These are phyloP conservation scores for Metschnikowia gelsemii DNA, from an alignment of 805 yeast genomes.

Conservation along the genomic window DNA sequence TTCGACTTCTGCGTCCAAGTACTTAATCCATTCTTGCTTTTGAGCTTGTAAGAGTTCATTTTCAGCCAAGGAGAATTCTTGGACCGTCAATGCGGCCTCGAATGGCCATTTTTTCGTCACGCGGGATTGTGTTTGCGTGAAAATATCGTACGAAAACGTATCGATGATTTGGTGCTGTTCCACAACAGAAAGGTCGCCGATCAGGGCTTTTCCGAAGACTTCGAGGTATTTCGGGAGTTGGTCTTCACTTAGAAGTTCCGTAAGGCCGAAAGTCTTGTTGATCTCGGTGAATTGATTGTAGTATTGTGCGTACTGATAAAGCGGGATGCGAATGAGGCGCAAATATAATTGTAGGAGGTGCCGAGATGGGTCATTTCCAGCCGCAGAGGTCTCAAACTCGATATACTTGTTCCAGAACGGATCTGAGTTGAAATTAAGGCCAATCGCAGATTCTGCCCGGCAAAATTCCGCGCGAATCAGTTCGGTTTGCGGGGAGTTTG, in stretches of 20 bases:
- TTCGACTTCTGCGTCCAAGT: conserved; percentile 54
- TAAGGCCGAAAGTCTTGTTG: conserved; percentile 32
- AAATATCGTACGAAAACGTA: conserved; percentile 42
- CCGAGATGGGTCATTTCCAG: conserved; percentile 6
- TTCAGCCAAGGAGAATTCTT: conserved; percentile 49
- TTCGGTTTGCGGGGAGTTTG: background rate
- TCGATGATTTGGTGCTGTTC: conserved; percentile 46
- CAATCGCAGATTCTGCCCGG: conserved; percentile 52
- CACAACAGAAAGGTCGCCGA: conserved; percentile 30
- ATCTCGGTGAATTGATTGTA: conserved; percentile 50
- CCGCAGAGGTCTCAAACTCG: conserved; percentile 40
- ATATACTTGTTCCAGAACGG: conserved; percentile 79
- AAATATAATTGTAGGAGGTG: conserved; percentile 44
- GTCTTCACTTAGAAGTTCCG: conserved; percentile 24
- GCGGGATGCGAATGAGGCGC: conserved; percentile 56
- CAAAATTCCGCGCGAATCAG: conserved; percentile 45
- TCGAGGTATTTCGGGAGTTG: conserved; percentile 22
- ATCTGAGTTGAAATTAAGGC: conserved; percentile 74
- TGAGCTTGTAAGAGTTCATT: conserved; percentile 39
- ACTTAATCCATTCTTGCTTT: conserved; percentile 58
- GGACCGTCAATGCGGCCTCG: conserved; percentile 63
- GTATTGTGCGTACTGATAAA: conserved; percentile 84
- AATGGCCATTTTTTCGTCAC: conserved; percentile 67
- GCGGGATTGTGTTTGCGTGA: conserved; percentile 46
- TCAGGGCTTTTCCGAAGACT: conserved; percentile 24